Base-by-base conservation (phyloP, 805 yeast genomes). In the Teunomyces cretensis region DNA sequence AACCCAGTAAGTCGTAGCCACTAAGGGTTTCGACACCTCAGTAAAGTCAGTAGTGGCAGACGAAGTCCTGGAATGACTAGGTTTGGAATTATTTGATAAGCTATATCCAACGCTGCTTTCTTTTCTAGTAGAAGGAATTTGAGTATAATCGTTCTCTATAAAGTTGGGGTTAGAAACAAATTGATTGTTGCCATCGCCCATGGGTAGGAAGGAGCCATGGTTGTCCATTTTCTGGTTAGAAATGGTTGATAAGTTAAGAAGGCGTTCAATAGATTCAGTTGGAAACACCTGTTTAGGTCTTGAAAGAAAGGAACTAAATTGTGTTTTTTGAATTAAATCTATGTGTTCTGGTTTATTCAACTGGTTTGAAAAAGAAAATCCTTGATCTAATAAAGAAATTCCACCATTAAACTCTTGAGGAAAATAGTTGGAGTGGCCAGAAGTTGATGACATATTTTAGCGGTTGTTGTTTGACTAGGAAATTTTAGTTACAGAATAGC, bases 1-100 rank as follows among this genome's bases (percentile, higher is more conserved):
- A 30, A 62, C 70, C 74, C 74, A 69, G 42, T 41, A 62, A 1
- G 65, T 60, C 6, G 74, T 69, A 4, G 66, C 65, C 9, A 68
- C 55, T 39, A 61, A 53, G 6, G 74, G 74, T 40, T 66, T 67
- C 7, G 47, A 45, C 1, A 56, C 53, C 28, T 55, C 56, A 2
- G 55, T 51, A 41, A 42, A 52, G 9, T 53, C 59, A 27, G 37
- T 15, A 12, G 35, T 33, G 8, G 50, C 14, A 6, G 60, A 52
- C 4, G 57, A 53, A 9, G 45, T 45, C 36, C 60, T 48, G 28
- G 53, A 51, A 33, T 52, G 58, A 19, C 11, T 17, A 2, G 33
- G 12, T 26, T 19, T 32, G 19, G 30, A 39, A 24, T 2, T 17
- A 15, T 32, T 37, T 8, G 39, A 27, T 1, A 15, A 12, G 17